Base-by-base conservation (phyloP, 1,139 yeast genomes). In the Debaryomyces coudertii region DNA sequence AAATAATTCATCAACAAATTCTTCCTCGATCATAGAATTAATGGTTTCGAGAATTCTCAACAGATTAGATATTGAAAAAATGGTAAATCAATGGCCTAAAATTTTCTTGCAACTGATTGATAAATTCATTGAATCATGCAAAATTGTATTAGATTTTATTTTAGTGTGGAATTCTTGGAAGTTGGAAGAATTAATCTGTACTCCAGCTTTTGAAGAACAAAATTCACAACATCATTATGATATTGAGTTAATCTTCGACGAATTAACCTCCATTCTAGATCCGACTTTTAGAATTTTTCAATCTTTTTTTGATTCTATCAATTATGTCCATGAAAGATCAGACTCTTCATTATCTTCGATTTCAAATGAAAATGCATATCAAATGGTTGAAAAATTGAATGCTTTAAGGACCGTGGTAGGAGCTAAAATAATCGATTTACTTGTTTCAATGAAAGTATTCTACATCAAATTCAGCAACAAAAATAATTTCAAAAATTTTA, bases 361-460 rank as follows among this genome's bases (percentile, higher is more conserved):
- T 3, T 36, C 53, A 1, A 43, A 42, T 7, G 37, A 42, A 7
- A 50, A 49, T 14, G 34, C 50, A 6, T 40, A 37, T 20, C 36
- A 35, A n/a, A 46, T 58, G 16, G 53, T 61, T 2, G 46, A 52
- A 23, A 54, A 53, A 15, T 51, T 67, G 9, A 56, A 53, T 39
- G 58, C 56, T 8, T 54, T 72, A 38, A 57, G 60, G 31, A 61
- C 73, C 0, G 42, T 61, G 5, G 48, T 67, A 11, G 57, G 62
- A 9, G 55, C 62, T 6, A 62, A 67, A 45, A 20, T 43, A 3
- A 65, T 66, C 37, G 77, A 74, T 51, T 47, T 72, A 7, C 30
- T 68, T 7, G 61, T 64, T 2, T 65, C 75, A 1, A 51, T 73
- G 39, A 67, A 65, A 43, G 55, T 71, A 1, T 73, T 73, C 48